Evolutionary conservation across 2,329 filamentous ascomycete species (phyloP), one percentile per base, ranked within the genome.

Genomic region (Neofusicoccum laricinum): DNA sequence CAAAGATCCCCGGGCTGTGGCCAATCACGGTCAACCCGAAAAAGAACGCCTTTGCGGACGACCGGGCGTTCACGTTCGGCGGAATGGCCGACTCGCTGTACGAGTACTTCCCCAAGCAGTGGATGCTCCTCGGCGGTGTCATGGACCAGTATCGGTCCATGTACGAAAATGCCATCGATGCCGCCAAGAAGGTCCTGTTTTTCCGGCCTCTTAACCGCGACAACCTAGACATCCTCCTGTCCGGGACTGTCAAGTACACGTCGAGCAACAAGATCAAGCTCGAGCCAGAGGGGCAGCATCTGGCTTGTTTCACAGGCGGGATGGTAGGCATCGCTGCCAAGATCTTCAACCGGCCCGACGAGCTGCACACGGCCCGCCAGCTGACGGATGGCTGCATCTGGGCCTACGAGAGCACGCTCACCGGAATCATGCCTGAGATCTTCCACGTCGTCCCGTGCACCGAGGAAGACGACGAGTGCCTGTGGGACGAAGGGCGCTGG

Each of bases 131-230:
- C 2, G 91, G 91, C 64, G 93, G 92, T 0, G 81, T 88, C 1
- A 86, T 89, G 67, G 78, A 83, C 34, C 90, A 92, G 73, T 96
- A 96, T 75, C 81, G 84, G 66, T 84, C 83, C 19, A 85, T 96
- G 77, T 92, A 96, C 73, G 82, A 89, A 65, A 85, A 85, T 64
- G 85, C 87, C 3, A 85, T 89, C 34, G 85, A 89, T 4, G 87
- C 87, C 0, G 86, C 89, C 40, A 90, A 90, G 68, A 83, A 92
- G 68, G 84, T 90, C 74, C 82, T 96, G 10, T 85, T 96, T 64
- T 96, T 87, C 77, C 85, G 89, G 4, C 92, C 93, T 0, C 90
- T 95, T 86, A 84, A 87, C 19, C 84, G 87, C 6, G 80, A 84
- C 6, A 81, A 85, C 61, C 85, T 85, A 59, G 86, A 94, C 66